A percentile compares a stretch with the other conserved stretches of the same genome.
Evolutionary conservation across 2,329 filamentous ascomycete genomes (phyloP).

Genomic region (Penicillium hordei): DNA sequence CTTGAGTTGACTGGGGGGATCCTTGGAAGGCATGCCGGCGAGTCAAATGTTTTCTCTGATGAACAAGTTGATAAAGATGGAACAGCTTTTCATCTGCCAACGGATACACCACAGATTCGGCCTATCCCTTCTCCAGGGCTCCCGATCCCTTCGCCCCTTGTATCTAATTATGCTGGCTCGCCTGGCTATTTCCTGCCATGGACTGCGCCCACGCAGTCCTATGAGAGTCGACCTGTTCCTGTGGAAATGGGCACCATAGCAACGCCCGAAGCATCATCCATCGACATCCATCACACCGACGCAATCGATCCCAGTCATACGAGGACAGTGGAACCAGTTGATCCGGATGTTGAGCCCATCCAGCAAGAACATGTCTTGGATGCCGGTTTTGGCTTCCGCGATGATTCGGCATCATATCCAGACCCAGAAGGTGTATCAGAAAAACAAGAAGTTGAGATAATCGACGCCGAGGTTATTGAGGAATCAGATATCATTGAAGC

Average conservation of each 20-base stretch:
- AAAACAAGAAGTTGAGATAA: not conserved
- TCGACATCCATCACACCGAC: not conserved
- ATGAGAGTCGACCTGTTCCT: constrained; percentile 2
- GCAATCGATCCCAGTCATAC: not conserved
- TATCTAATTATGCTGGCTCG: constrained; percentile 26
- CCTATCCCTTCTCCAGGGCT: constrained; percentile 43
- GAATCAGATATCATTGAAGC: not conserved
- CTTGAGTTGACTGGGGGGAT: constrained; percentile 15
- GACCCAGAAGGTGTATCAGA: not conserved
- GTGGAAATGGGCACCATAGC: not conserved
- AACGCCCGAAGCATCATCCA: not conserved
- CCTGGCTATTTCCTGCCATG: constrained; percentile 36
- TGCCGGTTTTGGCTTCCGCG: not conserved
- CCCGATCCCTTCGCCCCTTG: constrained; percentile 42
- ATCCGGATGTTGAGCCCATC: not conserved
- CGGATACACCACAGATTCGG: constrained; percentile 39
- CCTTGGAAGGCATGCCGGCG: constrained; percentile 7
- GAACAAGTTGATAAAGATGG: not conserved
- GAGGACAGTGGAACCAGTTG: not conserved
- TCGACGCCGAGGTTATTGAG: not conserved
- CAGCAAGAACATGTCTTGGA: not conserved
- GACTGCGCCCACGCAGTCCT: constrained; percentile 10
- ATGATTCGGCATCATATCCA: no score
- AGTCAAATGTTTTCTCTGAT: not conserved
- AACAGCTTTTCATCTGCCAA: constrained; percentile 23